phyloP scores from a whole-genome alignment of 345 rosid genomes.

The Citrus sinensis region DNA sequence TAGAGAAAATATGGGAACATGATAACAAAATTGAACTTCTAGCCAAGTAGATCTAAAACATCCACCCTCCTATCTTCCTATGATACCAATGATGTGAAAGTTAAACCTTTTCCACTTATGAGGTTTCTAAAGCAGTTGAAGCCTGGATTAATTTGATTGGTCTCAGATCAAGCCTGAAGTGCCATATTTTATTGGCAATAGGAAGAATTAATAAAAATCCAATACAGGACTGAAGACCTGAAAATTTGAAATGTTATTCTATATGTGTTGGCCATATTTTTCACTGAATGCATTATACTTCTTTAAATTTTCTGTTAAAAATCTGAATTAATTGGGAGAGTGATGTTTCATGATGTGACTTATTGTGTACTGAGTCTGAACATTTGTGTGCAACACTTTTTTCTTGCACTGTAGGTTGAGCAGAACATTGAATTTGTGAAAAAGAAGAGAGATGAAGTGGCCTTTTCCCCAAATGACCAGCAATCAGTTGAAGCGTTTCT shows the following conservation, averaged over 20 bases:
- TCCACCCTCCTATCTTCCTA: background rate
- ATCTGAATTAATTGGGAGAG: background rate
- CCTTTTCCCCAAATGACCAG: slow-evolving; percentile 88
- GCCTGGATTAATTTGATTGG: background rate
- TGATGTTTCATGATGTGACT: background rate
- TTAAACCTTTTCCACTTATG: background rate
- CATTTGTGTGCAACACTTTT: background rate
- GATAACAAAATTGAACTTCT: background rate
- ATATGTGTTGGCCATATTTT: background rate
- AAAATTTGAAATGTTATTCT: background rate
- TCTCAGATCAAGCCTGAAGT: background rate
- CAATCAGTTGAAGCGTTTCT: slow-evolving; percentile 67
- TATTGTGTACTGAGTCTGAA: background rate
- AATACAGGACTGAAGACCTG: background rate
- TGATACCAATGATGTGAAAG: background rate
- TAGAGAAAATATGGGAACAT: background rate
- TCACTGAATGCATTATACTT: background rate
- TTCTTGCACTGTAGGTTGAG: slow-evolving; percentile 52
- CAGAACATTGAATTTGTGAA: slow-evolving; percentile 65
- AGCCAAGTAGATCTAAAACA: background rate
- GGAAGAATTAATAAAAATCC: background rate
- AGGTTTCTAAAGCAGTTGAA: background rate
- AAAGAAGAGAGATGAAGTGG: slow-evolving; percentile 77
- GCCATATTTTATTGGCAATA: background rate
- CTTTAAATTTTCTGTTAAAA: background rate